Evolutionary conservation across 2,329 filamentous ascomycete genomes (phyloP), one percentile per base, ranked within the genome.

Genomic region (Passalora sequoiae): DNA sequence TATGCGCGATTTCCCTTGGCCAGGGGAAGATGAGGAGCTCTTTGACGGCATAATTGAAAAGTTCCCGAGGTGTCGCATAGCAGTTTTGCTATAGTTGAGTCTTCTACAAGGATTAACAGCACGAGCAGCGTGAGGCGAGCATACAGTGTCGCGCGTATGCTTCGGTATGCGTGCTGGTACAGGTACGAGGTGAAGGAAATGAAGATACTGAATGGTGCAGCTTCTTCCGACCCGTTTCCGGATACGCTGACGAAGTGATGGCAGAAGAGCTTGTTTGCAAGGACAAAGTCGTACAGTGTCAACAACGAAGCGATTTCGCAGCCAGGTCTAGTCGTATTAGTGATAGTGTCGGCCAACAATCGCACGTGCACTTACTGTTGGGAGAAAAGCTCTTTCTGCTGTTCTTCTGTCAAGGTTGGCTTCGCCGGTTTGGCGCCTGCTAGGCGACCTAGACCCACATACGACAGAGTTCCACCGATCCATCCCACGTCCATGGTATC

Each of bases 231-330:
- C 22, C 55, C 55, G 4, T 38, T 35, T 6, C 47, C 24, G 8
- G 51, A 35, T 4, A 56, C 37, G 2, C 79, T 82, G 39, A 95
- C 79, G 31, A 98, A 69, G 56, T 84, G 89, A 63, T 86, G 84
- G 64, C 87, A 91, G 66, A 98, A 97, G 6, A 96, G 74, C 67
- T 96, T 97, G 70, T 97, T 98, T 24, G 89, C 85, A 60, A 94
- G 85, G 3, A 83, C 81, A 62, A 97, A 97, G 63, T 97, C 92
- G 63, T 97, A 98, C 0, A 87, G 83, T 1, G 88, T 83, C 24
- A 98, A 74, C 3, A 97, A 69, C 2, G 94, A 74, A 4, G 89
- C 82, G 12, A 88, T 85, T 63, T 89, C 82, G 46, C 82, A 77
- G 2, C 82, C 81, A 1, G 92, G 92, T 53, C 88, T 94, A 30